phyloP scores from a whole-genome alignment of 1,284 basidiomycete species.

The Pascua guehoae region DNA sequence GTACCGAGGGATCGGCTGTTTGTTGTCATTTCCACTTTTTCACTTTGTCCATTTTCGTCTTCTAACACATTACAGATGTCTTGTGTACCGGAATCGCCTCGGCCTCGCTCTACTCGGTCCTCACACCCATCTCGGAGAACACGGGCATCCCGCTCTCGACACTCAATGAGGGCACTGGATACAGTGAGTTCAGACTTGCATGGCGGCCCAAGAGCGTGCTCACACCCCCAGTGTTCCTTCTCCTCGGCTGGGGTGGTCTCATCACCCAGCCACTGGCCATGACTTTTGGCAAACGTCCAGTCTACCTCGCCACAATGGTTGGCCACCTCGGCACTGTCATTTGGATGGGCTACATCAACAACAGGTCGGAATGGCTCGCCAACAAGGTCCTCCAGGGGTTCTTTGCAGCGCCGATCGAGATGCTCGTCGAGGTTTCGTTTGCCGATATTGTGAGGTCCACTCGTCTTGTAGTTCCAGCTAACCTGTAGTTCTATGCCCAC shows the following conservation, averaged over 20 bases:
- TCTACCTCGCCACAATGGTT: constrained; percentile 17
- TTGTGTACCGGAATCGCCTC: constrained; percentile 13
- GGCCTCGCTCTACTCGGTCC: constrained; percentile 22
- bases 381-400: constrained; percentile 22
- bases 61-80: constrained; percentile 6
- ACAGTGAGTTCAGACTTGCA: constrained; percentile 8
- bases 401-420: constrained; percentile 19
- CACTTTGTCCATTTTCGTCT: too few relatives aligned
- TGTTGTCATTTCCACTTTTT: too few relatives aligned
- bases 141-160: constrained; percentile 20
- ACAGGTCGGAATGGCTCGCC: constrained; percentile 14
- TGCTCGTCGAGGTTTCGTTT: constrained; percentile 17
- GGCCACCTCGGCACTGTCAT: constrained; percentile 10
- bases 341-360: constrained; percentile 19
- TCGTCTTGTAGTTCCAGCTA: not conserved
- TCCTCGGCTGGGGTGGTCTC: constrained; percentile 26
- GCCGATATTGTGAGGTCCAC: constrained; percentile 1
- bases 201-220: not conserved
- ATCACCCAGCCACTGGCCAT: constrained; percentile 23
- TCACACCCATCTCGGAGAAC: constrained; percentile 17
- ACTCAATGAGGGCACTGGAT: constrained; percentile 24
- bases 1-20: too few relatives aligned
- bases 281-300: constrained; percentile 21
- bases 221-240: constrained; percentile 12
- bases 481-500: constrained; percentile 16